Evolutionary conservation across 345 rosid species (phyloP).

Genomic region (Zanthoxylum bungeanum): DNA sequence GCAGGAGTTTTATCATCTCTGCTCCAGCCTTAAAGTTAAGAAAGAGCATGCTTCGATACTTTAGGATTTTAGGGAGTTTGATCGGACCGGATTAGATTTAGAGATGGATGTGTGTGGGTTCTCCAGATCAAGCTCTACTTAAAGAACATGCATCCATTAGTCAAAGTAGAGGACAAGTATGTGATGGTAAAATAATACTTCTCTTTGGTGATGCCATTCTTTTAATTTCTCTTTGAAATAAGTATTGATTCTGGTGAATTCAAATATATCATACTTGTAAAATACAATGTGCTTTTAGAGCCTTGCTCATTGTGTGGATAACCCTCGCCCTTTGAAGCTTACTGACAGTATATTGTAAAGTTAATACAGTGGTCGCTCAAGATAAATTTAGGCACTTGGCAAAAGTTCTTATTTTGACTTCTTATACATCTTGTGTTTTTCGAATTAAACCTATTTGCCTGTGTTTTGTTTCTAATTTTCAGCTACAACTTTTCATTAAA

Average conservation of each 20-base stretch:
- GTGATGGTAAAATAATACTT: slow-evolving; percentile 1
- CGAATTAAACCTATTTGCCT: neutral
- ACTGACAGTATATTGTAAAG: neutral
- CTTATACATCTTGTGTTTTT: neutral
- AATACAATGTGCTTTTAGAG: neutral
- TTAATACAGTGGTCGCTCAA: neutral
- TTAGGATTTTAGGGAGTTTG: slow-evolving; percentile 95
- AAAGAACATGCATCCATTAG: slow-evolving; percentile 77
- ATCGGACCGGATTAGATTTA: slow-evolving; percentile 82
- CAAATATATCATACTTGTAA: neutral
- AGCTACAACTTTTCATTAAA: neutral
- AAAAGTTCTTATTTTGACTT: neutral
- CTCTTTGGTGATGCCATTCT: neutral
- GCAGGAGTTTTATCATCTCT: slow-evolving; percentile 97
- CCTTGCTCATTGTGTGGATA: neutral
- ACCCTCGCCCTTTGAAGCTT: neutral
- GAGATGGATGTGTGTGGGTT: slow-evolving; percentile 79
- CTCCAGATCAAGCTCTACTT: slow-evolving; percentile 73
- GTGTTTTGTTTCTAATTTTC: neutral
- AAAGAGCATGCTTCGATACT: slow-evolving; percentile 94
- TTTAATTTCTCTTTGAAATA: neutral
- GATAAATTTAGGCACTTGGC: neutral
- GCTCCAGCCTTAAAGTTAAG: slow-evolving; percentile 85
- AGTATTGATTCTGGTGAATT: neutral
- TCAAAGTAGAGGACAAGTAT: slow-evolving; percentile 84